Conservation (phyloP, 345 rosid species). For the Eucalyptus tenuipes region DNA sequence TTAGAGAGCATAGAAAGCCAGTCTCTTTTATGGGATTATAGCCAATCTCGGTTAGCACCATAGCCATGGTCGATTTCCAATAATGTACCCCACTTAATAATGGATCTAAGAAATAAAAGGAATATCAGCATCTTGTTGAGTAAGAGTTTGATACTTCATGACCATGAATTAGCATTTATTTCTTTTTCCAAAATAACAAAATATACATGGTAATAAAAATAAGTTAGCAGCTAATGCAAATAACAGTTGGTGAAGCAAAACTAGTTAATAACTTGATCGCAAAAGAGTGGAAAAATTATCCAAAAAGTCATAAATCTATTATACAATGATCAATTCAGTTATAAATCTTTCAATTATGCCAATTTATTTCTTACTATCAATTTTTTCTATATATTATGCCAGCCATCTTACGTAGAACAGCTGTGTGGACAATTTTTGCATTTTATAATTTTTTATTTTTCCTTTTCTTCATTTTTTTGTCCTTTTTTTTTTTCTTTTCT, state of each 20-base stretch:
- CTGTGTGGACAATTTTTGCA: background rate
- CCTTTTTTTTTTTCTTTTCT: no score
- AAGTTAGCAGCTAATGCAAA: background rate
- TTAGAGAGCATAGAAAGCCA: background rate
- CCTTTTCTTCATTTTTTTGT: background rate
- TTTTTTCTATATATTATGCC: no score
- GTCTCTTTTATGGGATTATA: background rate
- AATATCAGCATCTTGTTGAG: background rate
- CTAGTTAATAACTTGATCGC: background rate
- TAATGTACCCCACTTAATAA: background rate
- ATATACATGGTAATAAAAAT: background rate
- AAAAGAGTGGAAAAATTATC: background rate
- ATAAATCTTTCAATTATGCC: background rate
- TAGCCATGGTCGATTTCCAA: background rate
- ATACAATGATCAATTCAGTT: no score
- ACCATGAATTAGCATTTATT: background rate
- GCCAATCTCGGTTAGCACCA: background rate
- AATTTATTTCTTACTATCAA: no score
- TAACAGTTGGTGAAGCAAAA: background rate
- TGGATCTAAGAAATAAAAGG: background rate
- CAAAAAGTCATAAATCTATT: no score
- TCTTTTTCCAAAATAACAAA: background rate
- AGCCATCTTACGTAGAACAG: fast-evolving
- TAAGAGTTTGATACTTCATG: background rate
- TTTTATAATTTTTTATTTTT: no score